Percentiles rank a stretch among this genome's conserved stretches.
Conservation (phyloP, 768 basidiomycete species). For the Suillus fuscotomentosus region DNA sequence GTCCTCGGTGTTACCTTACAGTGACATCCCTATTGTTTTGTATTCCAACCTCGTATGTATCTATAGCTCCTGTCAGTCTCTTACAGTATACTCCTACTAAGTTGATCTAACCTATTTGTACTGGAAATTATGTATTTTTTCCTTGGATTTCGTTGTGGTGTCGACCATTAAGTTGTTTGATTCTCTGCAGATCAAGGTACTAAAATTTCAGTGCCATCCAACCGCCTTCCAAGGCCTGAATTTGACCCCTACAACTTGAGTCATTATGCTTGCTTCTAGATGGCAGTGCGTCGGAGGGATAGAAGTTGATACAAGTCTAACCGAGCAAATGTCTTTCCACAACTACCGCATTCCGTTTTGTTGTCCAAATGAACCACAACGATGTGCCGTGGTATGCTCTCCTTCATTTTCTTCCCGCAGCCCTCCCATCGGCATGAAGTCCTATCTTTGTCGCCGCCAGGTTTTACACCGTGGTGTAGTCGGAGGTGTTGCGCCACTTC, state of each 20-base stretch:
- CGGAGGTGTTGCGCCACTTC: background rate
- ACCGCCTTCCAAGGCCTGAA: background rate
- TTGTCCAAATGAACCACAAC: slow-evolving; percentile 20
- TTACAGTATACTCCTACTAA: background rate
- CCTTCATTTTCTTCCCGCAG: slow-evolving; percentile 22
- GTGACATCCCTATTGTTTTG: background rate
- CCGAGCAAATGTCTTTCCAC: slow-evolving; percentile 22
- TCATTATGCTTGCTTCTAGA: background rate
- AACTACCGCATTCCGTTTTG: slow-evolving; percentile 18
- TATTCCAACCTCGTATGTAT: background rate
- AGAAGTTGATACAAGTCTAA: slow-evolving; percentile 4
- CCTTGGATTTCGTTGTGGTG: background rate
- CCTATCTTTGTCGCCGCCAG: slow-evolving; percentile 7
- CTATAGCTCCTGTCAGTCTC: background rate
- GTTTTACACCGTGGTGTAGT: background rate
- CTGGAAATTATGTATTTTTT: background rate
- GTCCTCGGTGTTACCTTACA: background rate
- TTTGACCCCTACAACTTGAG: background rate
- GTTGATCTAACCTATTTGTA: background rate
- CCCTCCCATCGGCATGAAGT: slow-evolving; percentile 18
- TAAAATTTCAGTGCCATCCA: background rate
- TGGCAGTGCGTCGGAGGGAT: background rate
- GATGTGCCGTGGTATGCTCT: slow-evolving; percentile 27
- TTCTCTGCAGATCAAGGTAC: background rate
- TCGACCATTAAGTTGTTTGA: background rate